Percentiles rank a stretch among this genome's conserved stretches.
These are phyloP conservation scores for Mucor saturninus DNA, from an alignment of 371 early-diverging fungal genomes.

Conservation along the genomic window DNA sequence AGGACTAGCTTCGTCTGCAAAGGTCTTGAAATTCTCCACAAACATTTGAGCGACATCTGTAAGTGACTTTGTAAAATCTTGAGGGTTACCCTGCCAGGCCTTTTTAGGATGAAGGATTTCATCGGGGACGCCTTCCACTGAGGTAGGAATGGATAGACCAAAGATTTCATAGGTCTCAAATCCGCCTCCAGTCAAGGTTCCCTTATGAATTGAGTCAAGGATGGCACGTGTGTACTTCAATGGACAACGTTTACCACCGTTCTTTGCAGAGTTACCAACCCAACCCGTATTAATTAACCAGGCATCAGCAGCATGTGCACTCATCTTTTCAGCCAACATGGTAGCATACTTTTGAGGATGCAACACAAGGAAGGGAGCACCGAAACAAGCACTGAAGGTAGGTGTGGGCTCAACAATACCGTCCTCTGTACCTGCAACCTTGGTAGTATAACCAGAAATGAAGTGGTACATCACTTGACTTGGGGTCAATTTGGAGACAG, in stretches of 20 bases:
- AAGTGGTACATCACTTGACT: conserved; percentile 98
- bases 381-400: conserved; percentile 96
- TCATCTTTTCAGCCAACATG: conserved; percentile 96
- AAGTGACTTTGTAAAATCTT: conserved; percentile 67
- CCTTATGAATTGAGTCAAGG: conserved; percentile 94
- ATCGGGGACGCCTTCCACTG: conserved; percentile 78
- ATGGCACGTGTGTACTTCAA: conserved; percentile 97
- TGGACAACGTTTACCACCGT: conserved; percentile 84
- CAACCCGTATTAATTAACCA: conserved; percentile 99
- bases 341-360: conserved; percentile 96
- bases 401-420: conserved; percentile 90
- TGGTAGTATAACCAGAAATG: conserved; percentile 91
- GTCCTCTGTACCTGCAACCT: conserved; percentile 97
- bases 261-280: conserved; percentile 86
- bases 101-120: conserved; percentile 86
- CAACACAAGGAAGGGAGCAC: conserved; percentile 96
- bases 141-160: conserved; percentile 83
- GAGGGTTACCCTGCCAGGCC: conserved; percentile 79
- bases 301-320: conserved; percentile 84
- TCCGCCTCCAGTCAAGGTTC: conserved; percentile 80
- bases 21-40: conserved; percentile 86
- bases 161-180: conserved; percentile 85
- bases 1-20: conserved; percentile 78
- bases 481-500: conserved; percentile 89
- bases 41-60: conserved; percentile 84